phyloP scores from a whole-genome alignment of 768 basidiomycete species.

The Trichaptum fuscoviolaceum region DNA sequence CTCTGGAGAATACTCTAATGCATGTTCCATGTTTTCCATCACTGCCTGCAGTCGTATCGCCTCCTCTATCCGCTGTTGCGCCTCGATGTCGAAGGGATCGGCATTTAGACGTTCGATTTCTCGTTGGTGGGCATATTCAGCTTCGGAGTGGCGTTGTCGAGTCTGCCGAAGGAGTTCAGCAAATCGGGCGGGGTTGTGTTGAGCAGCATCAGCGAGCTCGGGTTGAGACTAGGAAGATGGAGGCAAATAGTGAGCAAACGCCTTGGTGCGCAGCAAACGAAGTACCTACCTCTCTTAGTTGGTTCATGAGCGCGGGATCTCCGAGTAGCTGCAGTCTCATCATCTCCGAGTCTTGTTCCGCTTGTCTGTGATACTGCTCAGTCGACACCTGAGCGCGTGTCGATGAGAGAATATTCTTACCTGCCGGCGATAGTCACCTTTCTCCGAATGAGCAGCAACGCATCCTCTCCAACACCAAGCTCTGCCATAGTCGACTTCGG shows the following conservation, averaged over 20 bases:
- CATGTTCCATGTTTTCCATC: slow-evolving; percentile 89
- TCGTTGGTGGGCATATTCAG: slow-evolving; percentile 51
- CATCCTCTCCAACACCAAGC: slow-evolving; percentile 59
- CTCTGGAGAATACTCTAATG: slow-evolving; percentile 90
- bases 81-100: slow-evolving; percentile 89
- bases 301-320: slow-evolving; percentile 72
- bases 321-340: slow-evolving; percentile 86
- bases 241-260: neutral
- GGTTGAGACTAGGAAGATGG: slow-evolving; percentile 63
- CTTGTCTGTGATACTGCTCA: slow-evolving; percentile 36
- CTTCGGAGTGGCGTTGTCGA: slow-evolving; percentile 45
- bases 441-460: slow-evolving; percentile 63
- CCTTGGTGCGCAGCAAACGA: neutral
- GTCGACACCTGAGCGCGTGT: neutral
- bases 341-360: slow-evolving; percentile 83
- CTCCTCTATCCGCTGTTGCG: slow-evolving; percentile 91
- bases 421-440: slow-evolving; percentile 46
- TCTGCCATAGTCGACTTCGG: slow-evolving; percentile 63
- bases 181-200: slow-evolving; percentile 65
- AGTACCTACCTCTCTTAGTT: slow-evolving; percentile 57
- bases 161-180: slow-evolving; percentile 64
- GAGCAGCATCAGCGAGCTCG: slow-evolving; percentile 71
- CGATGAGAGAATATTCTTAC: slow-evolving; percentile 21
- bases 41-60: slow-evolving; percentile 86
- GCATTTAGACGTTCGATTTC: slow-evolving; percentile 70